Evolutionary conservation across 331 rosid species (phyloP).

Genomic region (Quercus phellos): DNA sequence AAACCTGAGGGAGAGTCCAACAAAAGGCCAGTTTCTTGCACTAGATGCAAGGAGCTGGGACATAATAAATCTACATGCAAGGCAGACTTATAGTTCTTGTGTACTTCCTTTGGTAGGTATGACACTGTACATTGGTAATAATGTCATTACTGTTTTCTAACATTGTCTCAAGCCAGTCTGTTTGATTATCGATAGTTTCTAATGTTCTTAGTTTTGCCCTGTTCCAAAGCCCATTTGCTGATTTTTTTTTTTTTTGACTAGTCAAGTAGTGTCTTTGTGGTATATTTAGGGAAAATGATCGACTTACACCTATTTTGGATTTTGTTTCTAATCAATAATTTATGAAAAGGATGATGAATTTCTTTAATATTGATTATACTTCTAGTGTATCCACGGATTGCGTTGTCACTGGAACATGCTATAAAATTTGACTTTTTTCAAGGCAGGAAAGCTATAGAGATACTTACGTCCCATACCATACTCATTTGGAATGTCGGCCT

Average conservation of each 20-base stretch:
- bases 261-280: not conserved
- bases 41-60: slow-evolving; percentile 45
- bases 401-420: too few species aligned
- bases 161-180: not conserved
- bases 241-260: not conserved
- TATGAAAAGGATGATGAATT: not conserved
- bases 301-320: too few species aligned
- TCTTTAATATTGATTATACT: not conserved
- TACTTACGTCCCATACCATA: too few species aligned
- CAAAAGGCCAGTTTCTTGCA: slow-evolving; percentile 36
- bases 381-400: too few species aligned
- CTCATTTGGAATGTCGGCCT: too few species aligned
- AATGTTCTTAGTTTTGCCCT: not conserved
- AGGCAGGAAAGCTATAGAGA: too few species aligned
- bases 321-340: too few species aligned
- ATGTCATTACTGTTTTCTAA: not conserved
- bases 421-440: too few species aligned
- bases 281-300: not conserved
- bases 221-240: not conserved
- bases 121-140: not conserved
- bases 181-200: not conserved
- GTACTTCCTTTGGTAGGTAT: not conserved
- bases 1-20: slow-evolving; percentile 7
- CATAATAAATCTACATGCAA: slow-evolving; percentile 54
- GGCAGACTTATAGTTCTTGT: slow-evolving; percentile 20